phyloP scores from a whole-genome alignment of 2,329 filamentous ascomycete genomes.

The Cladosporium sp. region DNA sequence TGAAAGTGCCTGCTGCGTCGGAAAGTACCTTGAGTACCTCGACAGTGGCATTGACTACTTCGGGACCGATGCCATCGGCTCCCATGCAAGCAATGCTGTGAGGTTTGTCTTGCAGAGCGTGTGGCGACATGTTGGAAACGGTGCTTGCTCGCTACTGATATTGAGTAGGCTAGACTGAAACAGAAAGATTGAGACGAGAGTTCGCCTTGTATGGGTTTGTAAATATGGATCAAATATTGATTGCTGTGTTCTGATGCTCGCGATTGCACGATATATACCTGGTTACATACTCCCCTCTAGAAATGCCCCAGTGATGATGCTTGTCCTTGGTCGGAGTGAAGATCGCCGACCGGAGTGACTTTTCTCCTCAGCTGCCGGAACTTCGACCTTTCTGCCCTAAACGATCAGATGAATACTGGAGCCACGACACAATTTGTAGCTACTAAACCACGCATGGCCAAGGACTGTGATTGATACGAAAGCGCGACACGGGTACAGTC shows the following conservation, averaged over 20 bases:
- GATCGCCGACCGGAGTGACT: constrained; percentile 3
- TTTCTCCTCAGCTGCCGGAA: constrained; percentile 3
- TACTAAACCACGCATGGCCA: background rate
- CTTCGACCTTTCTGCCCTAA: constrained; percentile 8
- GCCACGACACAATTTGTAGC: background rate
- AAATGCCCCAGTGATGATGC: background rate
- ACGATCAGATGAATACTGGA: background rate
- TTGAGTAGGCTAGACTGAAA: background rate
- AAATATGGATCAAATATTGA: no score
- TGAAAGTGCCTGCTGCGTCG: constrained; percentile 51
- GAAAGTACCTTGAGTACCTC: constrained; percentile 55
- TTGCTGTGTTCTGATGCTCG: background rate
- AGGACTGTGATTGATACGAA: background rate
- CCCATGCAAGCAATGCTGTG: constrained; percentile 61
- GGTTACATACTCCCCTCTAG: no score
- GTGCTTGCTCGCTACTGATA: background rate
- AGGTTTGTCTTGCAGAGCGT: constrained; percentile 29
- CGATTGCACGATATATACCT: background rate
- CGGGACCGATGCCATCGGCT: constrained; percentile 65
- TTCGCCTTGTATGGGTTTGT: no score
- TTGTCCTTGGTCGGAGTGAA: background rate
- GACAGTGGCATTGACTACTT: constrained; percentile 62
- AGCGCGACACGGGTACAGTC: background rate
- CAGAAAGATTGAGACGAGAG: background rate
- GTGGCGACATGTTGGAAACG: constrained; percentile 20